phyloP scores from a whole-genome alignment of 257 asterid genomes.

The Solanum clarkiae region DNA sequence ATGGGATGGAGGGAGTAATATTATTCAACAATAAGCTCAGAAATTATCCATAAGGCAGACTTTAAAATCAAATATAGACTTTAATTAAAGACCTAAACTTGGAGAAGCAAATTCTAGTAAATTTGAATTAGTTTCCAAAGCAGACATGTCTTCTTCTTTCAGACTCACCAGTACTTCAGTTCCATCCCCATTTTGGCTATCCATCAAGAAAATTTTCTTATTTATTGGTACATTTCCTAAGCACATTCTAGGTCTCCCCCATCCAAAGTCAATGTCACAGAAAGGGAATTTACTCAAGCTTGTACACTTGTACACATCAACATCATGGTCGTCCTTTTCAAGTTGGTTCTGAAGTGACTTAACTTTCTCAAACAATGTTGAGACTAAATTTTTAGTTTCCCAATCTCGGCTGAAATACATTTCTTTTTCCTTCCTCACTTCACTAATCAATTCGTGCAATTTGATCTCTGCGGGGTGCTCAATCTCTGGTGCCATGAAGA shows the following conservation, averaged over 20 bases:
- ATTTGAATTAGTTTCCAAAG: not conserved
- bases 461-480: not conserved
- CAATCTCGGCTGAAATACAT: not conserved
- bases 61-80: not conserved
- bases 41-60: not conserved
- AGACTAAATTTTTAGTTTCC: not conserved
- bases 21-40: no score
- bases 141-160: not conserved
- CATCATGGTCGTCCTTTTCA: not conserved
- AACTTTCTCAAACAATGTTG: not conserved
- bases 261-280: not conserved
- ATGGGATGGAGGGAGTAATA: no score
- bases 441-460: not conserved
- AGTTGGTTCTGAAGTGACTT: not conserved
- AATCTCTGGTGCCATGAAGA: not conserved
- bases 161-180: not conserved
- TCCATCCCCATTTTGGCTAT: not conserved
- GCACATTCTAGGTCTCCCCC: not conserved
- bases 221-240: not conserved
- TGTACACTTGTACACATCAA: not conserved
- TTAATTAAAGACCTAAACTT: not conserved
- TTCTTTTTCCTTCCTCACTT: not conserved
- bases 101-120: slow-evolving; percentile 1
- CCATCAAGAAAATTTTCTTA: not conserved
- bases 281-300: not conserved